Evolutionary conservation across 805 yeast genomes (phyloP), one percentile per base, ranked within the genome.

Genomic region (Ogataea neopini): DNA sequence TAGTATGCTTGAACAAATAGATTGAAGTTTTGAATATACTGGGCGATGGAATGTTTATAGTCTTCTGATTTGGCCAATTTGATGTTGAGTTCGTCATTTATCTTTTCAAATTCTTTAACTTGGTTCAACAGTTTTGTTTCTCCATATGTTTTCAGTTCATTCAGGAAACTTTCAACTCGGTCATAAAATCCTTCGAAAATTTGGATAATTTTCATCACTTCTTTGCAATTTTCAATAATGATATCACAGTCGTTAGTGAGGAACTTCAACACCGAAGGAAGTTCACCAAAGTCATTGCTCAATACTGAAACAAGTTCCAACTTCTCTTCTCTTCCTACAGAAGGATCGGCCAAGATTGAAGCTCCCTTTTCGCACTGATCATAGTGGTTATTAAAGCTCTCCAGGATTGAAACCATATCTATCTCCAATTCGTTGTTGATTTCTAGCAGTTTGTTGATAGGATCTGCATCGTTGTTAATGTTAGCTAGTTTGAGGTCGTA

Each of bases 321-420:
- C 49, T 68, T 68, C 45, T 70, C 74, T 1, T 49, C 56, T 6
- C 50, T 59, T 3, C 62, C 46, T 0, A 62, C 52, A 11, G 54
- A 45, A 0, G 64, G 58, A n/a, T 68, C 60, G 18, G 62, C 58
- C n/a, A 75, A 65, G 6, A 70, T 50, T 4, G 67, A 66, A 2
- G 69, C 59, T 8, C 80, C 86, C 50, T 77, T 68, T 10, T 69
- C 56, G 55, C 96, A 86, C 60, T 87, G 89, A 63, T 90, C 97
- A 58, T 83, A 88, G 67, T 90, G 96, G 45, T 79, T 80, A 9
- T 96, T 84, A 40, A 90, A 69, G 58, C 90, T 80, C 47, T 81
- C 83, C 28, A 91, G 68, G 14, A 85, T 70, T 2, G 77, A 74
- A 0, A 88, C 95, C 65, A 88, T 73, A 44, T 86, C 94, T 48